phyloP scores from a whole-genome alignment of 495 filamentous ascomycete species.

The Podospora tetraspora region DNA sequence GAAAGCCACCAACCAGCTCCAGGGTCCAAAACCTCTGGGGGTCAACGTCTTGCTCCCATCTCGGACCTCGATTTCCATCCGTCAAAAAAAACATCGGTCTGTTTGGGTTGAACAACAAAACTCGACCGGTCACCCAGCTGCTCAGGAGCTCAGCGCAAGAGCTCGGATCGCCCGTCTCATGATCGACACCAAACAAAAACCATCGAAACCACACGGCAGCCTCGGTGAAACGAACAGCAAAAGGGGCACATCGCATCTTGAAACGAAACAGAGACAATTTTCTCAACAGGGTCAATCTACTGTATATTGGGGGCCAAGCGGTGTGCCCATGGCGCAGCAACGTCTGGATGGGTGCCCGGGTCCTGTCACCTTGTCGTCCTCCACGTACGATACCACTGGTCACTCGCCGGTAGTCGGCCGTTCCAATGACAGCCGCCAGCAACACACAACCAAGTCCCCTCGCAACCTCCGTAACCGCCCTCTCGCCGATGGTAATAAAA shows the following conservation, averaged over 20 bases:
- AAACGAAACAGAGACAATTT: slow-evolving; percentile 18
- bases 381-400: not conserved
- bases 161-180: not conserved
- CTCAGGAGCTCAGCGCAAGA: not conserved
- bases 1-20: not conserved
- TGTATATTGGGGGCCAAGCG: not conserved
- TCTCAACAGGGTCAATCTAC: not conserved
- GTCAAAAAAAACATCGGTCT: not conserved
- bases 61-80: not conserved
- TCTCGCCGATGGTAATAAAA: not conserved
- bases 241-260: not conserved
- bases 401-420: not conserved
- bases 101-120: not conserved
- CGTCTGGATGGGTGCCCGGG: not conserved
- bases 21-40: not conserved
- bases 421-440: not conserved
- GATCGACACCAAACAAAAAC: not conserved
- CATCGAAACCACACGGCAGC: not conserved
- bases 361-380: not conserved
- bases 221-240: not conserved
- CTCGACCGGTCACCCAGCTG: not conserved
- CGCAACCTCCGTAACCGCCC: not conserved
- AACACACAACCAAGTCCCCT: not conserved
- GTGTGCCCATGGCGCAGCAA: not conserved
- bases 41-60: not conserved